Evolutionary conservation across 2,329 filamentous ascomycete genomes (phyloP), one percentile per base, ranked within the genome.

Genomic region (Fusarium lateritium): DNA sequence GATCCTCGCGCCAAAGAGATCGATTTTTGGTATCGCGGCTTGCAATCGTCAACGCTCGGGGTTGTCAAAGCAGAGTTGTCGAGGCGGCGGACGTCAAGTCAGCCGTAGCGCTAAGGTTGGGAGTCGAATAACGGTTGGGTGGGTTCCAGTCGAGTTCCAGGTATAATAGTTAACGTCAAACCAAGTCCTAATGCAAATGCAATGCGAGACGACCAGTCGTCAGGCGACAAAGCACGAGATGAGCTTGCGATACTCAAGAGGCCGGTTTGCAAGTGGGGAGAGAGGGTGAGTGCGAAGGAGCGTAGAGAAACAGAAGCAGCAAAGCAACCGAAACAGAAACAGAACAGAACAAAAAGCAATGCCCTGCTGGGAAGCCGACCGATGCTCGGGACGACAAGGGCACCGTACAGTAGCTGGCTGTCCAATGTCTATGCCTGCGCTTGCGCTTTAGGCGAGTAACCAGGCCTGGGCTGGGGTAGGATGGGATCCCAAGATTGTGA

Each of bases 191-290:
- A 74, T 71, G 66, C 69, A 72, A 66, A 74, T 43, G 38, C 21
- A 42, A 59, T 70, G 71, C 73, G 61, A 75, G 73, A 75, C 73
- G 73, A 75, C 73, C 73, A 74, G 73, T 74, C 73, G 73, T 73
- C 73, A 62, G 70, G 73, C 70, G 66, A 71, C 57, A 70, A 55
- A 71, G 71, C 62, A 70, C 40, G 44, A 47, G 45, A 66, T 62
- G 56, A 62, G 45, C 55, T 69, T 65, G 65, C 56, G 57, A 50
- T 42, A 62, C 40, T 49, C 59, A n/a, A 40, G 36, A 44, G 28
- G 47, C 38, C 54, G 49, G 52, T 56, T 31, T 57, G 56, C 64
- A 70, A 70, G 59, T 69, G 64, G 63, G 54, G 57, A 63, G 52
- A 66, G 67, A 60, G 50, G 42, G 44, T 54, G 40, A 59, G 60